These are phyloP conservation scores for Saccharomycopsis sp. DNA, from an alignment of 805 yeast species.

Conservation along the genomic window DNA sequence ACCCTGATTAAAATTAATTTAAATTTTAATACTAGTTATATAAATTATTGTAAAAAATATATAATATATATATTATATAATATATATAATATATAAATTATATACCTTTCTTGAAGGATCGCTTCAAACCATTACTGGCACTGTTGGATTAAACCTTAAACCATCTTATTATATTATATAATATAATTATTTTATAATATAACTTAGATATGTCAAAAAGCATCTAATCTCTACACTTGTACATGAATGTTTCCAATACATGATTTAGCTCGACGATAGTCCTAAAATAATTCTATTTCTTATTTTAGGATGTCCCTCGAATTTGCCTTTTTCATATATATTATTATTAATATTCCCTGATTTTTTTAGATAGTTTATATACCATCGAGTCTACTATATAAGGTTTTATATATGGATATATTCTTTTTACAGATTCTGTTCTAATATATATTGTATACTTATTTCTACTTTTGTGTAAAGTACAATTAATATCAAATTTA, in stretches of 20 bases:
- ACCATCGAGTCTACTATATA: neutral
- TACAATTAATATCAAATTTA: conserved; percentile 1
- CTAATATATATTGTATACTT: neutral
- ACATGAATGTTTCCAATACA: neutral
- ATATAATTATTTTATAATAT: too few relatives aligned
- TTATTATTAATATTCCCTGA: neutral
- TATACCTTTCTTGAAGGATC: too few relatives aligned
- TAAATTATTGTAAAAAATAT: too few relatives aligned
- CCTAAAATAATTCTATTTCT: neutral
- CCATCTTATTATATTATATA: too few relatives aligned
- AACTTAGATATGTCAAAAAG: neutral
- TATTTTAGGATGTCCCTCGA: neutral
- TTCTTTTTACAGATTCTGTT: neutral
- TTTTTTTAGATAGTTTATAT: neutral
- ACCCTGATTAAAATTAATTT: neutral
- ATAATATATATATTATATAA: too few relatives aligned
- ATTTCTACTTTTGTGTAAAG: neutral
- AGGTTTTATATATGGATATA: neutral
- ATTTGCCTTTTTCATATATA: neutral
- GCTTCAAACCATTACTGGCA: neutral
- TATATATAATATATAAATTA: too few relatives aligned
- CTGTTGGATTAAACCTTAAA: neutral
- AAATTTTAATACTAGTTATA: too few relatives aligned
- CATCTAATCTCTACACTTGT: neutral
- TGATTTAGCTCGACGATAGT: conserved; percentile 1